Evolutionary conservation across 495 filamentous ascomycete genomes (phyloP).

Genomic region (Podospora australis): DNA sequence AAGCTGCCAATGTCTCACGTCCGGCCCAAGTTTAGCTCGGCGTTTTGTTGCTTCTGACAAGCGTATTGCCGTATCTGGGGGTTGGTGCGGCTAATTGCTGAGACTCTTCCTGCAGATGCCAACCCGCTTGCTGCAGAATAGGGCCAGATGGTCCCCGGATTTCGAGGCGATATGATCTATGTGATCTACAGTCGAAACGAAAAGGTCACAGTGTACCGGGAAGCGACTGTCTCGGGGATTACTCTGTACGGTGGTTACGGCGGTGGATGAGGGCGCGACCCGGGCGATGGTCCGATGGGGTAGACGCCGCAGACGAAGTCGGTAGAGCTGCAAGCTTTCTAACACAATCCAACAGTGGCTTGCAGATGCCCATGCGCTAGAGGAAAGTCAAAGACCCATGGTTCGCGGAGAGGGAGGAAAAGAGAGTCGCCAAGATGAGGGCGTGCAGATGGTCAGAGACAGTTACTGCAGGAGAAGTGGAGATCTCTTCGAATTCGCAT

Average conservation of each 20-base stretch:
- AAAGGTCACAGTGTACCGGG: neutral
- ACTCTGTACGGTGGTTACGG: neutral
- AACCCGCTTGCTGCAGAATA: no score
- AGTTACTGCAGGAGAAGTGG: neutral
- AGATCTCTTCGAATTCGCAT: no score
- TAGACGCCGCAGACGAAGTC: no score
- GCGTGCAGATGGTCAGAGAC: neutral
- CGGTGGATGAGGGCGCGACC: neutral
- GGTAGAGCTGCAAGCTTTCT: no score
- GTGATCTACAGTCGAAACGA: slow-evolving; percentile 1
- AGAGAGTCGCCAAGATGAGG: neutral
- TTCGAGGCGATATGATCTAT: no score
- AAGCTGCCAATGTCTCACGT: slow-evolving; percentile 9
- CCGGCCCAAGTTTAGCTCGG: no score
- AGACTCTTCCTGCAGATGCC: slow-evolving; percentile 21
- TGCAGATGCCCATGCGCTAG: slow-evolving; percentile 1
- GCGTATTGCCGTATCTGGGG: no score
- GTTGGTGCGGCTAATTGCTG: slow-evolving; percentile 20
- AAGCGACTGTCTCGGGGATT: neutral
- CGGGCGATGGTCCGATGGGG: no score
- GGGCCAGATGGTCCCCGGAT: no score
- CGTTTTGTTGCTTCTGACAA: no score
- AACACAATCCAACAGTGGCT: neutral
- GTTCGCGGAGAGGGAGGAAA: neutral
- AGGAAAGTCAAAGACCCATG: neutral